Evolutionary conservation across 108 stramenopile species (phyloP), one percentile per base, ranked within the genome.

Genomic region (Skeletonema tropicum): DNA sequence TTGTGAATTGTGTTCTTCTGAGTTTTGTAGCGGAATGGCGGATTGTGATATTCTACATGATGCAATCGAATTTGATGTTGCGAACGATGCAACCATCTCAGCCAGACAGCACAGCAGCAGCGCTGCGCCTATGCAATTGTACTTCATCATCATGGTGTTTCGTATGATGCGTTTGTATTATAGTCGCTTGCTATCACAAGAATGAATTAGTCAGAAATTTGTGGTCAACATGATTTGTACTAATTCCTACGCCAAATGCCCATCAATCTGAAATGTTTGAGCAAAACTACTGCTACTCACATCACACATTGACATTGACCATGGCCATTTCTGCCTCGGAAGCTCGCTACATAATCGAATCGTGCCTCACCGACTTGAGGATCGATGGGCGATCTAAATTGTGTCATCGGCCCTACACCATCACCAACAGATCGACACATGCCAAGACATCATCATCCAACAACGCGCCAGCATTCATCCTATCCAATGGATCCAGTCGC

Each of bases 401-500:
- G 0, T 81, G 85, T 41, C 65, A 85, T 58, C 87, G 91, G 26
- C 75, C 83, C 2, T 89, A 89, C 64, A 59, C 82, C 64, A 68
- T 81, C 35, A 71, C 79, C 41, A 74, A 73, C 6, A 21, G 36
- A 57, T 68, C 82, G 33, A 39, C 66, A 41, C 7, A 23, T 17
- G 15, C 55, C 32, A 70, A 31, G 23, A 58, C 19, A 45, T 36
- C 61, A 12, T 36, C 59, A 15, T 45, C 21, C 32, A 35, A 60
- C 21, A 10, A 31, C 5, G 41, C 60, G 6, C 36, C 79, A 8
- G 73, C 86, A 10, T 77, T 90, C 42, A 70, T 79, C 35, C 77
- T 92, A 39, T 90, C 89, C 60, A 73, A 90, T 75, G 91, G 91
- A 12, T 92, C 91, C 21, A 70, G 83, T 13, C 86, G 89, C 38